phyloP scores from a whole-genome alignment of 2,329 filamentous ascomycete species.

The Colletotrichum scovillei region DNA sequence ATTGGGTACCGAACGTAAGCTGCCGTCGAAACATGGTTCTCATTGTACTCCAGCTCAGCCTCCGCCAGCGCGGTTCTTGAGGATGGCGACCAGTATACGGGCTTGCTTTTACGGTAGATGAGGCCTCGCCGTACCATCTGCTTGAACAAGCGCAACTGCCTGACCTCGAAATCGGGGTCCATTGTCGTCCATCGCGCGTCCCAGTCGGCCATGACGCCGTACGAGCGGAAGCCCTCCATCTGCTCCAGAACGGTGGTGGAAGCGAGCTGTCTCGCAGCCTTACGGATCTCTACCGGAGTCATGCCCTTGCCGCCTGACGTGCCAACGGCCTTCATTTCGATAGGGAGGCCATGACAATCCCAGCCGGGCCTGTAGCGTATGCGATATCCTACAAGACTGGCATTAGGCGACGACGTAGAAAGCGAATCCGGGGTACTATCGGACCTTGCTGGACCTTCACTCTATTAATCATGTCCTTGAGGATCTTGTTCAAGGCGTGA shows the following conservation, averaged over 20 bases:
- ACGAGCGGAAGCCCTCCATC: slow-evolving; percentile 78
- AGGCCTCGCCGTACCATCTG: slow-evolving; percentile 78
- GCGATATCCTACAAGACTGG: slow-evolving; percentile 59
- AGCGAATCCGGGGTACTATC: slow-evolving; percentile 9
- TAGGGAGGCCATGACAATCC: slow-evolving; percentile 98
- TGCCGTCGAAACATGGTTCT: slow-evolving; percentile 76
- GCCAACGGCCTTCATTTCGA: slow-evolving; percentile 93
- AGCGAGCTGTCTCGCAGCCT: slow-evolving; percentile 74
- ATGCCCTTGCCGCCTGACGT: slow-evolving; percentile 55
- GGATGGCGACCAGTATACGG: slow-evolving; percentile 88
- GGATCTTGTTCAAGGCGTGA: slow-evolving; percentile 95
- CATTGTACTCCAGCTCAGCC: slow-evolving; percentile 86
- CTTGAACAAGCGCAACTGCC: slow-evolving; percentile 80
- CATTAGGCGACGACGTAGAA: background rate
- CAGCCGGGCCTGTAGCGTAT: slow-evolving; percentile 91
- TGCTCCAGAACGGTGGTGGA: slow-evolving; percentile 76
- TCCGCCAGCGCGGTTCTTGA: slow-evolving; percentile 84
- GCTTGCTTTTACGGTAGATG: slow-evolving; percentile 83
- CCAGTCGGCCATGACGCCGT: slow-evolving; percentile 87
- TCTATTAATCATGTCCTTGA: slow-evolving; percentile 93
- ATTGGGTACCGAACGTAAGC: slow-evolving; percentile 88
- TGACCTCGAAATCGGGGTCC: slow-evolving; percentile 79
- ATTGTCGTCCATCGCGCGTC: slow-evolving; percentile 81
- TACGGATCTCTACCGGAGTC: slow-evolving; percentile 69
- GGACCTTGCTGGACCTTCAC: slow-evolving; percentile 79